phyloP scores from a whole-genome alignment of 352 stramenopile species.

The Pilasporangium apinafurcum region DNA sequence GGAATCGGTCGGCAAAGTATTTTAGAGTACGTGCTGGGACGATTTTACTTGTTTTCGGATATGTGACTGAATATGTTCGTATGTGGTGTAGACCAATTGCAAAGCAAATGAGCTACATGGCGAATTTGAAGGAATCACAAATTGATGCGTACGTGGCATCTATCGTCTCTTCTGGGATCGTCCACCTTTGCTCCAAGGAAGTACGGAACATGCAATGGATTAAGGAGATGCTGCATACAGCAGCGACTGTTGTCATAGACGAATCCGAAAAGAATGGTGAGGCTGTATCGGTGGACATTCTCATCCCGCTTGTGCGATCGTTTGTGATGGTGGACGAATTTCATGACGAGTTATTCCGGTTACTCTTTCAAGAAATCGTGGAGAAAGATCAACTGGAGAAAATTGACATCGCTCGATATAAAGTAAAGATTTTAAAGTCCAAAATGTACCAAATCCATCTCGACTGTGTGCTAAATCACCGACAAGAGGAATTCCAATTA shows the following conservation, averaged over 20 bases:
- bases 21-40: slow-evolving; percentile 33
- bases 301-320: slow-evolving; percentile 39
- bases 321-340: slow-evolving; percentile 52
- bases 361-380: slow-evolving; percentile 33
- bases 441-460: slow-evolving; percentile 68
- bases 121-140: slow-evolving; percentile 13
- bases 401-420: slow-evolving; percentile 17
- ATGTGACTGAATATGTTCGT: background rate
- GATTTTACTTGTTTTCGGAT: background rate
- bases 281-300: slow-evolving; percentile 12
- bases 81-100: slow-evolving; percentile 27
- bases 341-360: slow-evolving; percentile 36
- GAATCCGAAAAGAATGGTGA: slow-evolving; percentile 13
- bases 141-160: slow-evolving; percentile 39
- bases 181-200: slow-evolving; percentile 44
- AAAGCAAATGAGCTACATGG: slow-evolving; percentile 32
- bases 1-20: slow-evolving; percentile 50
- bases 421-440: slow-evolving; percentile 24
- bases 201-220: slow-evolving; percentile 45
- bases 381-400: slow-evolving; percentile 35
- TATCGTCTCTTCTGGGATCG: slow-evolving; percentile 36
- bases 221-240: slow-evolving; percentile 25
- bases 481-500: slow-evolving; percentile 27
- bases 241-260: slow-evolving; percentile 26
- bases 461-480: slow-evolving; percentile 33